Evolutionary conservation across 2,329 filamentous ascomycete genomes (phyloP).

Genomic region (Pseudohalonectria lignicola): DNA sequence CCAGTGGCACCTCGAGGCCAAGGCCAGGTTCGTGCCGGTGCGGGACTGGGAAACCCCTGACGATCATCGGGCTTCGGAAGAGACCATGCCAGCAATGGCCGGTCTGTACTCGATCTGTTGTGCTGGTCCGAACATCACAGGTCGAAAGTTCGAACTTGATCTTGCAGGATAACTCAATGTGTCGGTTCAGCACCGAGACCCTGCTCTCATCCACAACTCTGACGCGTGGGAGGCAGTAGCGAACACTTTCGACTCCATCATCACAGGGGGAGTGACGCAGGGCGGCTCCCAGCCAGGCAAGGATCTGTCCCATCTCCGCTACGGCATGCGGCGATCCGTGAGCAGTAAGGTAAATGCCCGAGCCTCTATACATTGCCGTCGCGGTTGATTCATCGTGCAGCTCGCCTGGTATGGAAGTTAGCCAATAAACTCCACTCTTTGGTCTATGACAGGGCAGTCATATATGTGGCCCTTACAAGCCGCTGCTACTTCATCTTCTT

Average conservation of each 20-base stretch:
- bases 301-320: background rate
- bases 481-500: background rate
- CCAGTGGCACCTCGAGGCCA: slow-evolving; percentile 4
- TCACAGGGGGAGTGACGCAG: background rate
- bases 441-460: background rate
- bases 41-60: slow-evolving; percentile 3
- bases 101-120: background rate
- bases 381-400: too few relatives aligned
- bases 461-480: background rate
- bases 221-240: background rate
- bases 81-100: slow-evolving; percentile 4
- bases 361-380: too few relatives aligned
- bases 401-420: background rate
- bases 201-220: background rate
- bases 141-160: background rate
- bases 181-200: too few relatives aligned
- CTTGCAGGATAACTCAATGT: too few relatives aligned
- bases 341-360: too few relatives aligned
- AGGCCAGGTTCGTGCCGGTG: background rate
- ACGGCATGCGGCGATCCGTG: background rate
- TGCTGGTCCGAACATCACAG: background rate
- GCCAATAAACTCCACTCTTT: too few relatives aligned
- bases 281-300: slow-evolving; percentile 1
- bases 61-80: slow-evolving; percentile 2
- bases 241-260: background rate